Conservation (phyloP, 1,284 basidiomycete species). For the Leccinum subspadiceum region DNA sequence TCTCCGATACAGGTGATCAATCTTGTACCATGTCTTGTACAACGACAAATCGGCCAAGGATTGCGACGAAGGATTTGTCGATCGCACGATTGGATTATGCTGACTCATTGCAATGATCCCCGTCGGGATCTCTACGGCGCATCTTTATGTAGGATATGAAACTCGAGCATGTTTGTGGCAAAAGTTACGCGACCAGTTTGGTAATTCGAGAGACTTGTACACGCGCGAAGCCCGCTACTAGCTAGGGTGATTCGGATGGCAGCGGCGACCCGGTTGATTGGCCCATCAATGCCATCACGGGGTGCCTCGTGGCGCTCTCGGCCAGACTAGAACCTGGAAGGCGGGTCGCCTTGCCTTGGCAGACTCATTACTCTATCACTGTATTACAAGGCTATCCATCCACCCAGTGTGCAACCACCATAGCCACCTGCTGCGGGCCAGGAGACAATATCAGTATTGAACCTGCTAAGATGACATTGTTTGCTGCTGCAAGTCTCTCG, state of each 20-base stretch:
- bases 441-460: neutral
- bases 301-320: slow-evolving; percentile 6
- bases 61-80: neutral
- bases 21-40: neutral
- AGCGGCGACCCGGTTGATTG: slow-evolving; percentile 6
- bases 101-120: neutral
- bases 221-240: neutral
- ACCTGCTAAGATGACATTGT: neutral
- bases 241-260: neutral
- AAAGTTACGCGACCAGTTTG: neutral
- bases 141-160: neutral
- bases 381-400: neutral
- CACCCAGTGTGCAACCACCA: neutral
- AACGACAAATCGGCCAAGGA: neutral
- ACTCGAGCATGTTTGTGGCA: neutral
- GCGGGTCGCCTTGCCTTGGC: neutral
- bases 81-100: neutral
- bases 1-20: slow-evolving; percentile 12
- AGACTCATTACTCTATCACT: neutral
- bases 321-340: neutral
- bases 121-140: slow-evolving; percentile 1
- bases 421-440: neutral
- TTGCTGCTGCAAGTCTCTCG: neutral
- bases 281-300: slow-evolving; percentile 1
- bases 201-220: neutral